A percentile compares a stretch with the other conserved stretches of the same genome.
phyloP scores from a whole-genome alignment of 306 rosid species.

The Dalbergia cultrata region DNA sequence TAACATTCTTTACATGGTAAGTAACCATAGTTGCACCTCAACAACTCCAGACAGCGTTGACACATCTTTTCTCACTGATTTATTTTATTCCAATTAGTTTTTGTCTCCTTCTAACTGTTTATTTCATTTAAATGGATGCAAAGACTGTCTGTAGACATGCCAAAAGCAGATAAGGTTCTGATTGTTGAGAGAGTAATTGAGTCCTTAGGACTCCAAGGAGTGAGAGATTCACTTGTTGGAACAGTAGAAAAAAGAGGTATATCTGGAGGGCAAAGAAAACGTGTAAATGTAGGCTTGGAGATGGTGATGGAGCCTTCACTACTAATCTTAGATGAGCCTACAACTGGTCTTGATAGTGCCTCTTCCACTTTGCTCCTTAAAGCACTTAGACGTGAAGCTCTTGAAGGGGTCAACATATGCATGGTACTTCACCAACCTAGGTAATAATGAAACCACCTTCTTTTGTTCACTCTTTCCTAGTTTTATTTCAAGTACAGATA shows the following conservation, averaged over 20 bases:
- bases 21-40: no score
- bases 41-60: no score
- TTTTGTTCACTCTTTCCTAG: not conserved
- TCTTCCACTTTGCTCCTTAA: conserved; percentile 78
- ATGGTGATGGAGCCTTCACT: conserved; percentile 95
- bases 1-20: no score
- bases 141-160: conserved; percentile 79
- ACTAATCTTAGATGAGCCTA: conserved; percentile 84
- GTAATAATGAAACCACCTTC: conserved; percentile 48
- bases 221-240: conserved; percentile 86
- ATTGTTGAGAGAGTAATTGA: conserved; percentile 88
- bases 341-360: conserved; percentile 85
- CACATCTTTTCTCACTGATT: no score
- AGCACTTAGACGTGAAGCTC: conserved; percentile 84
- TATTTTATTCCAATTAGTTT: not conserved
- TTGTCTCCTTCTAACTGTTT: conserved; percentile 26
- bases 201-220: conserved; percentile 79
- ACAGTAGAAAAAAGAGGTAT: conserved; percentile 83
- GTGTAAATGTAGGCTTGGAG: conserved; percentile 88
- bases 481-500: not conserved
- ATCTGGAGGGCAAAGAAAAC: conserved; percentile 84
- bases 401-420: conserved; percentile 67
- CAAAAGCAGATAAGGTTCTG: conserved; percentile 86
- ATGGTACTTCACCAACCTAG: conserved; percentile 90
- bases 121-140: conserved; percentile 47